phyloP scores from a whole-genome alignment of 495 filamentous ascomycete genomes.

The Annulohypoxylon maeteangense region DNA sequence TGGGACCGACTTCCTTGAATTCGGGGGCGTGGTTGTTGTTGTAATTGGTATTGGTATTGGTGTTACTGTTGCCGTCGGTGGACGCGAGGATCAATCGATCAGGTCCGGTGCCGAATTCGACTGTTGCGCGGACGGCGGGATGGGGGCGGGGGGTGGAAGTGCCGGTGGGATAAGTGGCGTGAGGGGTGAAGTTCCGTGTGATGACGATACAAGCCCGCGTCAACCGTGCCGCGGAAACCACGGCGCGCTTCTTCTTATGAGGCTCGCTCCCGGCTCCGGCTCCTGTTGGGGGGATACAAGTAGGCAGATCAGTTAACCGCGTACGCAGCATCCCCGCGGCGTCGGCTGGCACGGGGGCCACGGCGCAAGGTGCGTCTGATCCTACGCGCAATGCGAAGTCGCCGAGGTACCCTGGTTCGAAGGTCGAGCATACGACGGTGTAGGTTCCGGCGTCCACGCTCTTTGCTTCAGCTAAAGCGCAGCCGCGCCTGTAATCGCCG shows the following conservation, averaged over 20 bases:
- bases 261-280: conserved; percentile 43
- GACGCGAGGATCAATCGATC: conserved; percentile 68
- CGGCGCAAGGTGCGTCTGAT: conserved; percentile 62
- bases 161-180: conserved; percentile 17
- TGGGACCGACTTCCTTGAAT: conserved; percentile 71
- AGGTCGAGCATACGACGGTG: conserved; percentile 88
- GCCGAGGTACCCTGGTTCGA: conserved; percentile 78
- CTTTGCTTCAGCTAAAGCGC: conserved; percentile 71
- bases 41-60: conserved; percentile 3
- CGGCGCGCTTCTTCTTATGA: conserved; percentile 59
- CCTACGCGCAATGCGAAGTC: conserved; percentile 79
- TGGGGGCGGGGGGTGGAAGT: conserved; percentile 36
- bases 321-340: conserved; percentile 74
- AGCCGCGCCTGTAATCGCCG: conserved; percentile 84
- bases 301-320: conserved; percentile 59
- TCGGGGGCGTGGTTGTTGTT: conserved; percentile 60
- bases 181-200: not conserved
- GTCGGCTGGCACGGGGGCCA: conserved; percentile 70
- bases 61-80: conserved; percentile 50
- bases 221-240: conserved; percentile 62
- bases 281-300: conserved; percentile 52
- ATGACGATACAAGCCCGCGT: conserved; percentile 67
- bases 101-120: conserved; percentile 77
- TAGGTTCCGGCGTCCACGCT: conserved; percentile 74
- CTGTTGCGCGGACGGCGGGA: conserved; percentile 68